phyloP scores from a whole-genome alignment of 352 stramenopile genomes.

The Pythium aristosporum region DNA sequence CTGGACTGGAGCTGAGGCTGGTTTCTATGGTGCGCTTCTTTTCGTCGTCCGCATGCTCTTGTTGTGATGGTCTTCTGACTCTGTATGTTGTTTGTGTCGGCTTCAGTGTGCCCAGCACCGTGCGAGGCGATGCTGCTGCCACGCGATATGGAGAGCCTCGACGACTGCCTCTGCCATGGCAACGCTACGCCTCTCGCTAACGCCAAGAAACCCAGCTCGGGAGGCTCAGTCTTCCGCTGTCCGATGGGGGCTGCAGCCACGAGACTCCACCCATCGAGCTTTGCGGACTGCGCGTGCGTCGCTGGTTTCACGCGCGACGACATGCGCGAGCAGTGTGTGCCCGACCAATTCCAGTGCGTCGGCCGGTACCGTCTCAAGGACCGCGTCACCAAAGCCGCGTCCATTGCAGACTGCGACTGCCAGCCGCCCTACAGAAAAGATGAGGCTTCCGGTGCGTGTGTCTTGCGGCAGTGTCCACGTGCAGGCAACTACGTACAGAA shows the following conservation, averaged over 20 bases:
- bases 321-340: slow-evolving; percentile 32
- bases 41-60: no score
- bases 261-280: slow-evolving; percentile 36
- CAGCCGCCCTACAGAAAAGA: slow-evolving; percentile 74
- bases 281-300: slow-evolving; percentile 42
- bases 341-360: slow-evolving; percentile 45
- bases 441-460: slow-evolving; percentile 46
- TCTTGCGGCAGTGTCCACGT: slow-evolving; percentile 56
- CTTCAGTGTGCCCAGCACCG: slow-evolving; percentile 52
- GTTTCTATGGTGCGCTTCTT: no score
- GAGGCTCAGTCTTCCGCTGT: slow-evolving; percentile 29
- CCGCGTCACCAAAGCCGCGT: slow-evolving; percentile 31
- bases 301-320: slow-evolving; percentile 39
- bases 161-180: slow-evolving; percentile 65
- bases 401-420: slow-evolving; percentile 73
- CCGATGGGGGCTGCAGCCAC: slow-evolving; percentile 33
- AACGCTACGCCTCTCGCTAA: slow-evolving; percentile 9
- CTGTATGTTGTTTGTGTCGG: not conserved
- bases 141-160: slow-evolving; percentile 76
- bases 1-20: no score
- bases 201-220: slow-evolving; percentile 11
- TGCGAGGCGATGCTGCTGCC: slow-evolving; percentile 79
- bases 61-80: no score
- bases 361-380: slow-evolving; percentile 58
- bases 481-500: slow-evolving; percentile 79